Base-by-base conservation (phyloP, 1,139 yeast species). In the Suhomyces anneliseae region DNA sequence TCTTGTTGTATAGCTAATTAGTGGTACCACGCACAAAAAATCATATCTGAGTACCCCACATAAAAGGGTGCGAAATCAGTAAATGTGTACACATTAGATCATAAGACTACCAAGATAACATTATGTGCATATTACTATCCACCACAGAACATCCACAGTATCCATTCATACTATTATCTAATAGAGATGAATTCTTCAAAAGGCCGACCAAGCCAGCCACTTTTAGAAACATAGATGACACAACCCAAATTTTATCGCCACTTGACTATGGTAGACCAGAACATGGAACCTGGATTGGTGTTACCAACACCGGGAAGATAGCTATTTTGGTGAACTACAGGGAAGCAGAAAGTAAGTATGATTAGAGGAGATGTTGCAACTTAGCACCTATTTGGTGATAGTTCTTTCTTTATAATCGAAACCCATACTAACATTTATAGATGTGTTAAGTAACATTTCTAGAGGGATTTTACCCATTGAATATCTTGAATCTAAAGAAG, bases 231-330 rank as follows among this genome's bases (percentile, higher is more conserved):
- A 45, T 65, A 15, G 70, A 74, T 11, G 60, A 65, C 38, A 60
- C 60, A 10, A 49, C 52, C 26, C 59, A 68, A 34, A 67, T 88
- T 2, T 62, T 90, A 10, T 79, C 88, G 6, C 98, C 98, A 0
- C 69, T 77, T 34, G 99, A 93, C 64, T 62, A 87, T 55, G 90
- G 85, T 1, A 69, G 93, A 44, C 68, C 72, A 0, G 92, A 83
- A 53, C 90, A 82, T 56, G 98, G 99, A 0, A 88, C 97, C 0
- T 93, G 99, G 99, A 81, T 90, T 2, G 97, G 97, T 0, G 78
- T 87, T 2, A 78, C 83, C 40, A 70, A 70, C 32, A 64, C 61
- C 3, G 95, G 95, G 0, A 76, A 80, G 48, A 53, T 92, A 2
- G 88, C 96, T 0, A 87, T 87, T 2, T 72, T 93, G 38, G 83